Base-by-base conservation (phyloP, 164 flowering plant genomes). In the Chimonanthus praecox region DNA sequence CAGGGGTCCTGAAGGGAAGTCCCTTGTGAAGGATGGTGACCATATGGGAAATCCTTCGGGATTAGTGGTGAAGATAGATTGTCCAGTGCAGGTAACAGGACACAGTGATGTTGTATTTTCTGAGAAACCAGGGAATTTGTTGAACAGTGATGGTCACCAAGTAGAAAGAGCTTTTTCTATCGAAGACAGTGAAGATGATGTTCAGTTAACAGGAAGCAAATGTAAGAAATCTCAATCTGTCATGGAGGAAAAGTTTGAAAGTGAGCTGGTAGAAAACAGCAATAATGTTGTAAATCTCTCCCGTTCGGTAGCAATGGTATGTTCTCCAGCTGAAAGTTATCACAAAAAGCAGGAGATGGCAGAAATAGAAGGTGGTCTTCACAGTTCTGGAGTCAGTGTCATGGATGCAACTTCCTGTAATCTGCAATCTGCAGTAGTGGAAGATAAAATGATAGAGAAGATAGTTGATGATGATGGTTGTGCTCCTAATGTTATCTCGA, bases 261-360 rank as follows among this genome's bases (percentile, higher is more conserved):
- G 68, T 46, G 70, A 74, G 44, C 75, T n/a, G 60, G 71, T 61
- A 70, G 74, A 46, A 48, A 75, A 45, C 72, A 66, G 49, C 44
- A 58, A 46, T 61, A 33, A 61, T 73, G 51, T 61, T 64, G 71
- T n/a, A 71, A 74, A 58, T 5, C 45, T 62, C 64, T 75, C 79
- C 54, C 64, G 66, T 62, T 68, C 71, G 11, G 48, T 63, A 50
- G 80, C 48, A 58, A 65, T 68, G 9, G 75, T 72, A 18, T 65
- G 45, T 49, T 77, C 78, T 68, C 76, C 84, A 70, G 70, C 79
- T 75, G 75, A 79, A 75, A 6, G 64, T 47, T 18, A 11, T 73
- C 71, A 64, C 47, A 82, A 70, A 72, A 58, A 71, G 45, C 76
- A 60, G 21, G 76, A 44, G 47, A 58, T 64, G 71, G 78, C 51